Base-by-base conservation (phyloP, 352 stramenopile genomes). In the Pythium grandisporangium region DNA sequence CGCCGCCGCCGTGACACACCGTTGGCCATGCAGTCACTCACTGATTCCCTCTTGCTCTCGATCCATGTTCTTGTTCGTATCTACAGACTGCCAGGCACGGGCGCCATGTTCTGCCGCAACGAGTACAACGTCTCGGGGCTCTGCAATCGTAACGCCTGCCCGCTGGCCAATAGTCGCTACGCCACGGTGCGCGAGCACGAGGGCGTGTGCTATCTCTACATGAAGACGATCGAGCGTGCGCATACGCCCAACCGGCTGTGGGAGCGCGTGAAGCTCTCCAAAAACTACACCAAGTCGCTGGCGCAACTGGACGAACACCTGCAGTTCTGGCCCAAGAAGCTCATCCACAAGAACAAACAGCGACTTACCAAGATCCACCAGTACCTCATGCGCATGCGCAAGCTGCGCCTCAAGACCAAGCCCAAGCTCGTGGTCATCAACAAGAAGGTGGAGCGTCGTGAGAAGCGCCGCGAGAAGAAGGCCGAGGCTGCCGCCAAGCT, bases 311-410 rank as follows among this genome's bases (percentile, higher is more conserved):
- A 98, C 47, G 77, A 97, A 61, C 81, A 99, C 40, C 76, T 99
- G 58, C 80, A 98, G 59, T 99, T 96, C 61, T 99, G 97, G 73
- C 95, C 96, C 14, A 98, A 98, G 68, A 97, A 97, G 48, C 66
- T 98, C 16, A 76, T 98, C 32, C 93, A 99, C 82, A 89, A 95
- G 54, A 98, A 97, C 80, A 99, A 99, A 61, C 95, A 99, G 76
- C 74, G 96, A 26, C 77, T 99, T 33, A 99, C 96, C 26, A 99
- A 99, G 66, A 99, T 99, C 61, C 93, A 98, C 67, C 95, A 99
- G 74, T 99, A 99, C 58, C 71, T 99, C 44, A 97, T 99, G 61
- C 79, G 95, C 42, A 99, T 99, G 96, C 80, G 96, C 5, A 99
- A 98, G 74, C 71, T 98, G 44, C 93, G 95, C 42, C 70, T 98